A percentile compares a stretch with the other conserved stretches of the same genome.
phyloP scores from a whole-genome alignment of 179 eudicot genomes.

The Spinacia oleracea region DNA sequence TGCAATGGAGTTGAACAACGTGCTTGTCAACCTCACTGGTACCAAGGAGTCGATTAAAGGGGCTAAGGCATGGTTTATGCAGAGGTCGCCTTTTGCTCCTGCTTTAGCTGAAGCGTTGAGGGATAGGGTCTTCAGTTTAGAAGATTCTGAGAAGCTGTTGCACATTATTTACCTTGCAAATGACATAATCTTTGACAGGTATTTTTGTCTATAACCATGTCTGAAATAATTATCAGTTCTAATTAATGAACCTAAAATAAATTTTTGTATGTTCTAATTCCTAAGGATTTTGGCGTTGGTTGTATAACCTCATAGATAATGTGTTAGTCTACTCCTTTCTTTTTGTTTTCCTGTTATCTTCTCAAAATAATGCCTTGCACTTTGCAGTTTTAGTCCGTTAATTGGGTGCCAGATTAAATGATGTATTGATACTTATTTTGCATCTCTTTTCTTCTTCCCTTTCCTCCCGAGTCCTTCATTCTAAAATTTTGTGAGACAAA shows the following conservation, averaged over 20 bases:
- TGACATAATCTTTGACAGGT: conserved; percentile 97
- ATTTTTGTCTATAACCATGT: neutral
- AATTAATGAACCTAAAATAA: neutral
- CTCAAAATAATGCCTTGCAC: neutral
- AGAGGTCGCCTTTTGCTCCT: conserved; percentile 83
- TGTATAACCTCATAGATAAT: neutral
- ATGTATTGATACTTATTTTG: neutral
- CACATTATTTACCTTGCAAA: conserved; percentile 90
- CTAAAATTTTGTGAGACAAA: too few species aligned
- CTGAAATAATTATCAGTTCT: neutral
- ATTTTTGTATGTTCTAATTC: neutral
- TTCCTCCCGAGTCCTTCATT: neutral
- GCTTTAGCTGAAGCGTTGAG: conserved; percentile 84
- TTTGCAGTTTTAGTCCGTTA: neutral
- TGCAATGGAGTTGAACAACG: conserved; percentile 81
- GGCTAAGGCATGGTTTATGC: conserved; percentile 97
- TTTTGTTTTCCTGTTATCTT: conserved; percentile 6
- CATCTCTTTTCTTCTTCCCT: neutral
- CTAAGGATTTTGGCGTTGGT: conserved; percentile 15
- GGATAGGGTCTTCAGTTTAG: conserved; percentile 63
- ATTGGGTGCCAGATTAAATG: neutral
- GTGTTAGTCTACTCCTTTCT: neutral
- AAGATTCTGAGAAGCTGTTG: conserved; percentile 86
- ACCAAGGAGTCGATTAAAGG: conserved; percentile 94
- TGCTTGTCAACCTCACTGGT: conserved; percentile 74